Percentiles rank a stretch among this genome's conserved stretches.
phyloP scores from a whole-genome alignment of 1,284 basidiomycete species.

The Tremellales sp. region DNA sequence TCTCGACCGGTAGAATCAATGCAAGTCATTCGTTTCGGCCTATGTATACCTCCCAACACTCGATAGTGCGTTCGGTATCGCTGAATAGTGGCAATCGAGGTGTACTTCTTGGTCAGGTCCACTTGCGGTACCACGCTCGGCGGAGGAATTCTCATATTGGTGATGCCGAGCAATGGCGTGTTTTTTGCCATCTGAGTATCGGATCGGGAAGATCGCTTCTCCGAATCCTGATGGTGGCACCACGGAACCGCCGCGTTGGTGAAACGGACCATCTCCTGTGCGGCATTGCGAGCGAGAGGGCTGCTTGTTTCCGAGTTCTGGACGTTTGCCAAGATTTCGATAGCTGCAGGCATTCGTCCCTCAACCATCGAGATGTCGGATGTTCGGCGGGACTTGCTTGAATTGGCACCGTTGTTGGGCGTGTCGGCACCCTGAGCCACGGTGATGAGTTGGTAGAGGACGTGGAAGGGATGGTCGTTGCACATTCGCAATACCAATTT shows the following conservation, averaged over 20 bases:
- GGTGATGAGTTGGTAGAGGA: constrained; percentile 83
- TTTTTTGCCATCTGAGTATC: background rate
- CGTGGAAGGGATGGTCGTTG: constrained; percentile 89
- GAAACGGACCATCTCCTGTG: constrained; percentile 62
- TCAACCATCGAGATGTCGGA: constrained; percentile 11
- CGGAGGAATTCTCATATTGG: constrained; percentile 58
- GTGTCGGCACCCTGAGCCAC: constrained; percentile 32
- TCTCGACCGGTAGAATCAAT: constrained; percentile 62
- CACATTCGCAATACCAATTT: constrained; percentile 70
- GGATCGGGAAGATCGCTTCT: background rate
- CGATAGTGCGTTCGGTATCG: constrained; percentile 61
- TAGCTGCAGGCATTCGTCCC: constrained; percentile 65
- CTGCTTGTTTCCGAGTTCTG: constrained; percentile 60
- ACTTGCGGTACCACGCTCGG: constrained; percentile 50
- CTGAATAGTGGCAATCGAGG: constrained; percentile 62
- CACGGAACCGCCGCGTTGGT: constrained; percentile 74
- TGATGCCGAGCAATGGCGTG: background rate
- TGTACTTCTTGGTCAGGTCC: constrained; percentile 67
- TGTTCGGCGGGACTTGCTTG: background rate
- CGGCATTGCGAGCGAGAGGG: constrained; percentile 19
- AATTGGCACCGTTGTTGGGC: constrained; percentile 1
- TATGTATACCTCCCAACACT: constrained; percentile 72
- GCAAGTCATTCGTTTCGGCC: constrained; percentile 77
- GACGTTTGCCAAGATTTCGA: constrained; percentile 66
- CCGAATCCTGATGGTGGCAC: constrained; percentile 43